Conservation (phyloP, 192 early-diverging fungal genomes). For the Lunasporangiospora selenospora region DNA sequence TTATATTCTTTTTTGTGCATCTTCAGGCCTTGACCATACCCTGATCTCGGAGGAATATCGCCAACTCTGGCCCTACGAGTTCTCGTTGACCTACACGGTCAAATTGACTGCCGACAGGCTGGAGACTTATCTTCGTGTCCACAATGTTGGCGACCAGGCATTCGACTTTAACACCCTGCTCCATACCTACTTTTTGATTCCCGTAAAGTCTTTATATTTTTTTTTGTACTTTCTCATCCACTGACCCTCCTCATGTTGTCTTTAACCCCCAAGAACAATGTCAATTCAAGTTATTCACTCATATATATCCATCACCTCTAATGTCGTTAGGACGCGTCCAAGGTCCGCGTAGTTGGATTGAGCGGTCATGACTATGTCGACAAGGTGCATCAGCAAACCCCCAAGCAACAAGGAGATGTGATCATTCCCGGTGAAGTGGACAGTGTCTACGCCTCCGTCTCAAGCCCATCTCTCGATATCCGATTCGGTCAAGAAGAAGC, state of each 20-base stretch:
- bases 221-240: not conserved
- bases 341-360: slow-evolving; percentile 70
- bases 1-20: not conserved
- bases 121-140: slow-evolving; percentile 72
- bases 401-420: slow-evolving; percentile 39
- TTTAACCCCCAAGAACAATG: not conserved
- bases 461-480: slow-evolving; percentile 47
- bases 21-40: slow-evolving; percentile 58
- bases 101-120: slow-evolving; percentile 75
- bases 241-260: no score
- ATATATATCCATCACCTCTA: not conserved
- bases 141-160: slow-evolving; percentile 73
- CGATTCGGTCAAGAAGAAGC: slow-evolving; percentile 16
- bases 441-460: slow-evolving; percentile 81
- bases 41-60: slow-evolving; percentile 62
- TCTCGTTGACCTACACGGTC: slow-evolving; percentile 82
- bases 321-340: slow-evolving; percentile 61
- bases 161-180: slow-evolving; percentile 91
- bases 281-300: not conserved
- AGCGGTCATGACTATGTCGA: slow-evolving; percentile 69
- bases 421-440: slow-evolving; percentile 82
- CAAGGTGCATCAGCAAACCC: slow-evolving; percentile 62
- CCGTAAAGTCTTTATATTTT: slow-evolving; percentile 46
- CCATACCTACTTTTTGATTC: slow-evolving; percentile 88
- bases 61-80: slow-evolving; percentile 73